Percentiles rank a stretch among this genome's conserved stretches.
phyloP scores from a whole-genome alignment of 768 basidiomycete species.

The Scleroderma bovista region DNA sequence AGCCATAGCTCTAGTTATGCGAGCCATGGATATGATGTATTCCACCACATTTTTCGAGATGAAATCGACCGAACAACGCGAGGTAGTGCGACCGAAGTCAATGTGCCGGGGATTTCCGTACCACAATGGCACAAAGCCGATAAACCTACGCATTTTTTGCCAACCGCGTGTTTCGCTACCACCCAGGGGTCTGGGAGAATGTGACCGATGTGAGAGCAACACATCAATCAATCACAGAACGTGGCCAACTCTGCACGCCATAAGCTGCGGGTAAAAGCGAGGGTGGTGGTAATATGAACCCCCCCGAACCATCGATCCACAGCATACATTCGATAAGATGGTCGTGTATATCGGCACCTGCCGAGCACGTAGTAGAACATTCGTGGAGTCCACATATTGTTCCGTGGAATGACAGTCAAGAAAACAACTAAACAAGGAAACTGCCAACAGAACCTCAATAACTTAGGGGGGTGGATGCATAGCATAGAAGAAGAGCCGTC shows the following conservation, averaged over 20 bases:
- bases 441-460: not conserved
- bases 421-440: not conserved
- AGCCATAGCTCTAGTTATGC: not conserved
- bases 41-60: slow-evolving; percentile 9
- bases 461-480: not conserved
- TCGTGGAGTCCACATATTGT: not conserved
- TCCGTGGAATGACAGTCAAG: slow-evolving; percentile 4
- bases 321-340: slow-evolving; percentile 3
- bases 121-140: slow-evolving; percentile 11
- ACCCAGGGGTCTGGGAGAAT: slow-evolving; percentile 10
- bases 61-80: slow-evolving; percentile 14
- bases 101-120: slow-evolving; percentile 18
- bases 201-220: slow-evolving; percentile 13
- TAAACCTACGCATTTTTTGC: slow-evolving; percentile 9
- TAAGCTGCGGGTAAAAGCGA: slow-evolving; percentile 21
- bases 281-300: slow-evolving; percentile 14
- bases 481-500: not conserved
- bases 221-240: slow-evolving; percentile 26
- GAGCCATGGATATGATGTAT: slow-evolving; percentile 1
- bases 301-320: slow-evolving; percentile 6
- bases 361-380: slow-evolving; percentile 13
- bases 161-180: slow-evolving; percentile 14
- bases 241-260: slow-evolving; percentile 21
- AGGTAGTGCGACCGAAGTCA: slow-evolving; percentile 11
- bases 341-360: not conserved